These are phyloP conservation scores for Mesembryanthemum crystallinum DNA, from an alignment of 148 eudicot species.

Conservation along the genomic window DNA sequence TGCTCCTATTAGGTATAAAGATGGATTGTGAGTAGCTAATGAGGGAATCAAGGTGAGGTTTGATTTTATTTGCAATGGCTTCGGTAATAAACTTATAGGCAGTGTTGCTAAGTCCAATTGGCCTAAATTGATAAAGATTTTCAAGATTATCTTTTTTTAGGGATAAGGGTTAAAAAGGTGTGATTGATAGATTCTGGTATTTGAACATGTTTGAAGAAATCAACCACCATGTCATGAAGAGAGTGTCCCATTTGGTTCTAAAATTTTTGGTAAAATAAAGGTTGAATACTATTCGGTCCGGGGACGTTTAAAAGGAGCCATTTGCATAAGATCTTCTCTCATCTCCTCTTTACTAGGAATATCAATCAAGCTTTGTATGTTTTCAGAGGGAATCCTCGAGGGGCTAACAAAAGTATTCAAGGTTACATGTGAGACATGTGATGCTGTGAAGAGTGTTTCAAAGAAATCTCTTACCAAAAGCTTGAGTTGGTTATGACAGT, in stretches of 20 bases:
- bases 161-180: background rate
- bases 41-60: background rate
- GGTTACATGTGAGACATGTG: too few species aligned
- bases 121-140: background rate
- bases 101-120: background rate
- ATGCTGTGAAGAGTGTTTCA: too few species aligned
- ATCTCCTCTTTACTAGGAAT: too few species aligned
- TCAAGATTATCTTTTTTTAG: background rate
- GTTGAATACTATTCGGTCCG: background rate
- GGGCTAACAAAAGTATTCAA: too few species aligned
- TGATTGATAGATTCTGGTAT: too few species aligned
- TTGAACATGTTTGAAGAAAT: too few species aligned
- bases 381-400: background rate
- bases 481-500: too few species aligned
- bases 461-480: too few species aligned
- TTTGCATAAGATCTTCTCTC: background rate
- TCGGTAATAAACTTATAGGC: background rate
- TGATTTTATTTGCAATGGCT: background rate
- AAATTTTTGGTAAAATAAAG: background rate
- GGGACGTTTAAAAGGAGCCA: background rate
- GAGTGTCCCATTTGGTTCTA: too few species aligned
- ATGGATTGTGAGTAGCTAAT: background rate
- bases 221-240: too few species aligned
- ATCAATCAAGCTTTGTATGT: background rate
- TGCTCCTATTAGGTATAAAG: background rate